Percentiles rank a stretch among this genome's conserved stretches.
Conservation (phyloP, 2,329 filamentous ascomycete species). For the Monosporascus sp. region DNA sequence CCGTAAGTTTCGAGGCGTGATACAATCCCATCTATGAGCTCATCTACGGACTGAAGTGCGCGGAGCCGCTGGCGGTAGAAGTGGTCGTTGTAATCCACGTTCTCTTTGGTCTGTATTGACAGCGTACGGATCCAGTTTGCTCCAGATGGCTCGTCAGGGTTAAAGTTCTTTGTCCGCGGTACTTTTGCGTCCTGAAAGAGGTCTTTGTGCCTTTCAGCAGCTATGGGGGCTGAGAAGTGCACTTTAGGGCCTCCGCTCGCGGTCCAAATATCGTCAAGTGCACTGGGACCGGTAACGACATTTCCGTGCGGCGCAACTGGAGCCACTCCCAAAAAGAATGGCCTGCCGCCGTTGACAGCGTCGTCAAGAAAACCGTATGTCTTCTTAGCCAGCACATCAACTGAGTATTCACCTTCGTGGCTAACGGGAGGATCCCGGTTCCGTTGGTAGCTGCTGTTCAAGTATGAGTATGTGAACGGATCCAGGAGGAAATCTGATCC, state of each 20-base stretch:
- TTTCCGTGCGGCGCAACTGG: background rate
- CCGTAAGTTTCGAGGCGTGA: conserved; percentile 41
- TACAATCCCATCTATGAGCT: conserved; percentile 39
- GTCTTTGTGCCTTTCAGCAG: conserved; percentile 53
- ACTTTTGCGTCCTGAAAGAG: conserved; percentile 55
- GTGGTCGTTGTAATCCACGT: conserved; percentile 40
- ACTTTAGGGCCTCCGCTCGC: background rate
- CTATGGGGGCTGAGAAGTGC: conserved; percentile 37
- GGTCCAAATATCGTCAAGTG: background rate
- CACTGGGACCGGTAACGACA: no score
- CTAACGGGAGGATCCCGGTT: conserved; percentile 48
- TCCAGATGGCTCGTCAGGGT: conserved; percentile 45
- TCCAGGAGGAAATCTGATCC: conserved; percentile 50
- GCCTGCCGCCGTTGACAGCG: conserved; percentile 33
- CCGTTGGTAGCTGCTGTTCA: conserved; percentile 50
- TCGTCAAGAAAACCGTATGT: conserved; percentile 48
- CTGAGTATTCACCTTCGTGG: conserved; percentile 46
- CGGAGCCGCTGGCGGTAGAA: conserved; percentile 46
- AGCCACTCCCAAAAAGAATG: conserved; percentile 43
- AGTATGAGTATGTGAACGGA: conserved; percentile 57
- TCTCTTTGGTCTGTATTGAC: conserved; percentile 30
- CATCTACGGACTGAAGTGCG: conserved; percentile 46
- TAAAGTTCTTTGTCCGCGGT: conserved; percentile 59
- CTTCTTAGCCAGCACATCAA: conserved; percentile 45
- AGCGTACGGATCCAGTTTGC: conserved; percentile 42